Percentiles rank a stretch among this genome's conserved stretches.
These are phyloP conservation scores for Ceratobasidium sp. DNA, from an alignment of 1,284 basidiomycete genomes.

Conservation along the genomic window DNA sequence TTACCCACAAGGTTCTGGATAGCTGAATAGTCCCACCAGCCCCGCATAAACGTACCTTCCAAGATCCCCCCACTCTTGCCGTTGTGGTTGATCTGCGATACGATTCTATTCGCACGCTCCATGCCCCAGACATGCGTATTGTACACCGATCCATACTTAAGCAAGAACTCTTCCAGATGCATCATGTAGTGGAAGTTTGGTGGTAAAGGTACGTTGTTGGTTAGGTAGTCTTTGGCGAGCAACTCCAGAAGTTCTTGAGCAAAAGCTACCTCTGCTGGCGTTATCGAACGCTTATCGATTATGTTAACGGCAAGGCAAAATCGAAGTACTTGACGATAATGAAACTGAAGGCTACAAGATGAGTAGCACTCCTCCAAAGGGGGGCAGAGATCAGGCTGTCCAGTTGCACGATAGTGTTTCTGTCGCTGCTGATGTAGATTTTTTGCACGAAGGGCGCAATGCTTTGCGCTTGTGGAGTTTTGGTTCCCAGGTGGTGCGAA, in stretches of 20 bases:
- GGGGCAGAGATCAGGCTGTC: not conserved
- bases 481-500: not conserved
- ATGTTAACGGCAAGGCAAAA: not conserved
- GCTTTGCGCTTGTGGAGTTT: not conserved
- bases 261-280: not conserved
- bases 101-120: too few relatives aligned
- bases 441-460: not conserved
- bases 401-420: constrained; percentile 1
- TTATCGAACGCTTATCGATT: not conserved
- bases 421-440: not conserved
- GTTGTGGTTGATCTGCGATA: too few relatives aligned
- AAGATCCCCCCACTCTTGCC: too few relatives aligned
- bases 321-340: constrained; percentile 4
- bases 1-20: too few relatives aligned
- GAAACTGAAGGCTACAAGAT: not conserved
- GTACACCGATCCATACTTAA: too few relatives aligned
- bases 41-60: too few relatives aligned
- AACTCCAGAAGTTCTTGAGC: not conserved
- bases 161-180: too few relatives aligned
- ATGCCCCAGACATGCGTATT: too few relatives aligned
- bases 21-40: too few relatives aligned
- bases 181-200: too few relatives aligned
- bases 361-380: not conserved
- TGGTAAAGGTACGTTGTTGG: not conserved
- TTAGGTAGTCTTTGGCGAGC: too few relatives aligned